A percentile compares a stretch with the other conserved stretches of the same genome.
These are phyloP conservation scores for Talaromyces sp. DNA, from an alignment of 2,329 filamentous ascomycete genomes.

Conservation along the genomic window DNA sequence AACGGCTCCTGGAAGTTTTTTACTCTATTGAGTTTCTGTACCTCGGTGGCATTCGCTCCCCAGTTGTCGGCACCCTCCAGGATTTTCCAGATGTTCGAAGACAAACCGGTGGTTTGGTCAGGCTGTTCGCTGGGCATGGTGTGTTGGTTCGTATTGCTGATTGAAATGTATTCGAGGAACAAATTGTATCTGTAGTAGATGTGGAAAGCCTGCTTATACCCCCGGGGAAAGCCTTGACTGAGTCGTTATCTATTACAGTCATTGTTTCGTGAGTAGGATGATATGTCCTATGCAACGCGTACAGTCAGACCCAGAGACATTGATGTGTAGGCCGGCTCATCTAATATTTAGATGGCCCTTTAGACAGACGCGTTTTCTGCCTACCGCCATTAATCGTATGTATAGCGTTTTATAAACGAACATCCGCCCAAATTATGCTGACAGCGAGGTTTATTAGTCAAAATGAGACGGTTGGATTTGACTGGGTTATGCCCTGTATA, in stretches of 20 bases:
- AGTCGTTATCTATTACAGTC: neutral
- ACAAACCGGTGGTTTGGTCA: neutral
- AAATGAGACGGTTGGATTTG: neutral
- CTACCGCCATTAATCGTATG: neutral
- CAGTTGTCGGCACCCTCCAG: neutral
- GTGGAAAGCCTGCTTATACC: neutral
- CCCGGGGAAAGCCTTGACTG: neutral
- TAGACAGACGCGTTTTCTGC: neutral
- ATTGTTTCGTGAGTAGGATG: neutral
- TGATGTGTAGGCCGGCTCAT: neutral
- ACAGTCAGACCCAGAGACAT: neutral
- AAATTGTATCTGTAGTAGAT: neutral
- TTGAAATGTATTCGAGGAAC: neutral
- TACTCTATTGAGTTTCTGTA: neutral
- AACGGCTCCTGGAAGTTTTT: neutral
- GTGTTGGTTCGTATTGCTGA: neutral
- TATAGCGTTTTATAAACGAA: neutral
- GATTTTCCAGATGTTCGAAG: neutral
- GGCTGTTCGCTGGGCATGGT: too few species aligned
- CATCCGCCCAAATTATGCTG: neutral
- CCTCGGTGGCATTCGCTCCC: too few species aligned
- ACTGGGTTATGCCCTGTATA: neutral
- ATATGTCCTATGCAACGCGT: neutral
- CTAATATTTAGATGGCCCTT: neutral
- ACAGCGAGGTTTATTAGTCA: neutral